Conservation (phyloP, 192 early-diverging fungal species). For the Coemansia sp. region DNA sequence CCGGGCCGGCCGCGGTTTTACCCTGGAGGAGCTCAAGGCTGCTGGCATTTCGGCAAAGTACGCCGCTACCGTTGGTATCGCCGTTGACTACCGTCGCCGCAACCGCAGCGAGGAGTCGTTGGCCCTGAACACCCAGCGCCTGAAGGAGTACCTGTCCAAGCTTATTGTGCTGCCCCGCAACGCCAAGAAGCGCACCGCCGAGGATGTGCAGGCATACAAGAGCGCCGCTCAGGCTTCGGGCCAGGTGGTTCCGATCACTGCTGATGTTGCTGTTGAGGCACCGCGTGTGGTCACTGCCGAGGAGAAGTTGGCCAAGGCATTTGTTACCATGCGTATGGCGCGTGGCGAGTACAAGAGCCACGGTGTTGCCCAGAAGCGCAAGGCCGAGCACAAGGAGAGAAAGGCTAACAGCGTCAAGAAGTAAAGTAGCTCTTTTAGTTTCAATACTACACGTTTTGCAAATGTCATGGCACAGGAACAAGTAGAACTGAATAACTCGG, state of each 20-base stretch:
- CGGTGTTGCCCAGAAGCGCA: conserved; percentile 52
- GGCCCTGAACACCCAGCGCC: conserved; percentile 86
- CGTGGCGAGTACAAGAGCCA: conserved; percentile 50
- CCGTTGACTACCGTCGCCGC: conserved; percentile 95
- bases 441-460: conserved; percentile 5
- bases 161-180: conserved; percentile 97
- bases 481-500: too few species aligned
- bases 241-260: conserved; percentile 38
- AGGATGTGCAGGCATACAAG: conserved; percentile 52
- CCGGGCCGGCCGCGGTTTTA: conserved; percentile 95
- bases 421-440: conserved; percentile 23
- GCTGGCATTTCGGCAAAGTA: conserved; percentile 92
- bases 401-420: conserved; percentile 56
- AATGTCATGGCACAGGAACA: too few species aligned
- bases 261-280: conserved; percentile 36
- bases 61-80: conserved; percentile 91
- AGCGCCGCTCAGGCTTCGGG: conserved; percentile 42
- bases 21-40: conserved; percentile 94
- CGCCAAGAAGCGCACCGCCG: conserved; percentile 74
- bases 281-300: conserved; percentile 57
- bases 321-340: conserved; percentile 54
- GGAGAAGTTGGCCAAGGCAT: conserved; percentile 57
- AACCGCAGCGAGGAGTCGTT: conserved; percentile 96
- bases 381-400: conserved; percentile 40
- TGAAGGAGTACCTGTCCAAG: conserved; percentile 91